Evolutionary conservation across 257 asterid species (phyloP), one percentile per base, ranked within the genome.

Genomic region (Solanum rostratum): DNA sequence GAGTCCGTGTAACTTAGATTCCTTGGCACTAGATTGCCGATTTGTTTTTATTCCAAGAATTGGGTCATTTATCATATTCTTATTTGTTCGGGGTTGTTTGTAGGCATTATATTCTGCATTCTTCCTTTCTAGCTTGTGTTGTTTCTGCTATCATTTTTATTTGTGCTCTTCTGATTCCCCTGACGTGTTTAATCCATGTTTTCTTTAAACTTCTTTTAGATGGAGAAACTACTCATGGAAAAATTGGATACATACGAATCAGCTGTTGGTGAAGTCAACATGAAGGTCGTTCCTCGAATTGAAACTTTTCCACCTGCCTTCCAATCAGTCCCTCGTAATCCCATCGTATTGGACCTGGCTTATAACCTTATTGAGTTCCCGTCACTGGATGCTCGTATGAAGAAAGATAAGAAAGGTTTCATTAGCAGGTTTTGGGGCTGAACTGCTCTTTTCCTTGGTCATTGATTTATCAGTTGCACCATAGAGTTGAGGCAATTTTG

Each of bases 351-450:
- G 20, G 96, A 93, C 87, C 90, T 93, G 76, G 97, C 98, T 41
- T 93, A 89, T 88, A 91, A 95, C 45, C 66, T 88, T 19, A 90
- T 96, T 1, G 97, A 92, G 50, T 96, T 95, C 91, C 98, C 99
- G 5, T 90, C 98, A 9, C 95, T 95, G n/a, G 98, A 91, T 82
- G 90, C 82, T 68, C 91, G 94, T 91, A 95, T 93, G 93, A 94
- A 94, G 97, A 96, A 93, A 87, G 98, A 95, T 80, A 88, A 84
- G 86, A 96, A 94, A 91, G 97, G 99, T 70, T 92, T 95, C 83
- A 89, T 96, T 4, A 94, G 97, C 81, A 91, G 99, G 96, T 87
- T 96, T 49, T 96, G 95, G 95, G 79, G 98, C 54, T 96, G 92
- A 93, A 63, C 60, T 59, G 46, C 46, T 70, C 53, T 71, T 62